Evolutionary conservation across 306 rosid genomes (phyloP).

Genomic region (Quercus cerris): DNA sequence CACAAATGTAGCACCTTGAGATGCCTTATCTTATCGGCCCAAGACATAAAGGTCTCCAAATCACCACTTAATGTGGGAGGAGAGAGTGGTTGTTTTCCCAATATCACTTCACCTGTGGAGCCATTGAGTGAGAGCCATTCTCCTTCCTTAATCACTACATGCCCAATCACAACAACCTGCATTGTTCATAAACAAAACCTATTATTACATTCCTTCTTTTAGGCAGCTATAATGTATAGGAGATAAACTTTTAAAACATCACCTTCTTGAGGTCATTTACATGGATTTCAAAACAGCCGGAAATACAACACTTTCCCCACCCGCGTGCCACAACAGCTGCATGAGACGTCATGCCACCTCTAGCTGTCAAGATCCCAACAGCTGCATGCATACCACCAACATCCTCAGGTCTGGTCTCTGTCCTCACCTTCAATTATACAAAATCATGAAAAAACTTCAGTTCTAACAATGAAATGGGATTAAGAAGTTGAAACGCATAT

Average conservation of each 20-base stretch:
- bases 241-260: neutral
- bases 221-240: neutral
- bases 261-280: constrained; percentile 79
- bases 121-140: constrained; percentile 97
- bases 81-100: constrained; percentile 81
- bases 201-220: constrained; percentile 15
- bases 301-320: constrained; percentile 98
- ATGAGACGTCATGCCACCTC: constrained; percentile 99
- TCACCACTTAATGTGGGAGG: constrained; percentile 88
- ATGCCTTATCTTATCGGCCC: constrained; percentile 85
- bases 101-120: constrained; percentile 90
- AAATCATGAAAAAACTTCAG: constrained; percentile 15
- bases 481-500: too few relatives aligned
- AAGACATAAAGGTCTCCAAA: constrained; percentile 84
- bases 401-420: constrained; percentile 98
- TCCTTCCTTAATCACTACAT: constrained; percentile 62
- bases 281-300: constrained; percentile 81
- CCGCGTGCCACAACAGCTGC: constrained; percentile 99
- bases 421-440: constrained; percentile 64
- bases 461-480: neutral
- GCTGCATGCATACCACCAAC: constrained; percentile 99
- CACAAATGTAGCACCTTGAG: constrained; percentile 58
- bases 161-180: constrained; percentile 69
- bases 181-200: constrained; percentile 17
- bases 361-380: constrained; percentile 91